phyloP scores from a whole-genome alignment of 1,284 basidiomycete genomes.

The Boletellus sp. region DNA sequence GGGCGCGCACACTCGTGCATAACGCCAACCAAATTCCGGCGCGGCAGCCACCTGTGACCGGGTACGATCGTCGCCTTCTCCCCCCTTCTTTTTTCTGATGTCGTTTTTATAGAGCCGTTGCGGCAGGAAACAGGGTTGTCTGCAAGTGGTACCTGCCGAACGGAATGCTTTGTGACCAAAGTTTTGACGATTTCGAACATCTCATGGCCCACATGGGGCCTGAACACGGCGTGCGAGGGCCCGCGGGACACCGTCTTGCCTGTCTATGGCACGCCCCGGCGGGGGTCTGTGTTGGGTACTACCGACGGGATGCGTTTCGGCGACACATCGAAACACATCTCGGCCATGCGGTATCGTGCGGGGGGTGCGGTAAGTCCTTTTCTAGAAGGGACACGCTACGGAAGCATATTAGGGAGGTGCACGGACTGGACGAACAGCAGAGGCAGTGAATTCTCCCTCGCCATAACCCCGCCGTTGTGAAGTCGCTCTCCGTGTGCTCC shows the following conservation, averaged over 20 bases:
- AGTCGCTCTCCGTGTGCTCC: no score
- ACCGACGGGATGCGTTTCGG: background rate
- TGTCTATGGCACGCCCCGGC: constrained; percentile 9
- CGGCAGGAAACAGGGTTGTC: no score
- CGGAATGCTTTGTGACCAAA: background rate
- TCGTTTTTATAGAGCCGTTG: no score
- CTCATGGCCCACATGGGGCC: constrained; percentile 5
- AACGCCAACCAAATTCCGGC: no score
- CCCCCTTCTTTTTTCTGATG: no score
- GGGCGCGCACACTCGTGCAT: no score
- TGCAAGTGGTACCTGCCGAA: no score
- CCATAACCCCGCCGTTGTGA: no score
- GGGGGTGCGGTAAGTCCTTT: constrained; percentile 8
- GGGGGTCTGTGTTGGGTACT: background rate
- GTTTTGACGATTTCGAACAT: background rate
- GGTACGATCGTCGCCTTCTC: no score
- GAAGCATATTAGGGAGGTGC: background rate
- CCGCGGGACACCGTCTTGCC: background rate
- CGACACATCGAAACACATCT: constrained; percentile 10
- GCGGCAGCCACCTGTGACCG: no score
- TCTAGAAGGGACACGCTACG: constrained; percentile 11
- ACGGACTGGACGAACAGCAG: background rate
- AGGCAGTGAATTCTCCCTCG: no score
- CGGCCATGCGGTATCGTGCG: background rate
- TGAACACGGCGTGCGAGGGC: constrained; percentile 4